These are phyloP conservation scores for Tetratostichococcus sp. DNA, from an alignment of 139 green algal species.

Conservation along the genomic window DNA sequence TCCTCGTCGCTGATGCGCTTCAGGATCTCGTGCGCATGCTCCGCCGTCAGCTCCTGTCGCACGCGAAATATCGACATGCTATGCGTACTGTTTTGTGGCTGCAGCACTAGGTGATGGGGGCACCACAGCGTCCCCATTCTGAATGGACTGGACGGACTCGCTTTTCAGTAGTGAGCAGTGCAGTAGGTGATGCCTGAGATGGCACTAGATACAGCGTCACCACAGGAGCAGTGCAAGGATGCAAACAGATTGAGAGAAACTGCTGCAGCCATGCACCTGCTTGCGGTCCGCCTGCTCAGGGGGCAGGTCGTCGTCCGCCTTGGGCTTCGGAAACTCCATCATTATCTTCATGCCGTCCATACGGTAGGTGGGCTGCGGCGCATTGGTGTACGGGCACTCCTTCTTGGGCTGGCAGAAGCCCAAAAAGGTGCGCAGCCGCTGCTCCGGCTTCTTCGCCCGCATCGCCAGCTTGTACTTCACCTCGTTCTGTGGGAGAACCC, in stretches of 20 bases:
- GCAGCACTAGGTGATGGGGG: too few relatives aligned
- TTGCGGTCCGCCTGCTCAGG: constrained; percentile 59
- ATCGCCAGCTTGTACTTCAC: constrained; percentile 64
- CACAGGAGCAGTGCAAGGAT: too few relatives aligned
- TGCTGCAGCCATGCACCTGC: constrained; percentile 29
- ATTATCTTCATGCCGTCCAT: constrained; percentile 71
- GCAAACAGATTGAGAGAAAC: background rate
- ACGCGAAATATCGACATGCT: too few relatives aligned
- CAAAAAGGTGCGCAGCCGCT: constrained; percentile 62
- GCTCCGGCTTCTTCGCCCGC: constrained; percentile 63
- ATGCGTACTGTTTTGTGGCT: background rate
- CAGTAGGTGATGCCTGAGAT: too few relatives aligned
- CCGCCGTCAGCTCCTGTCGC: constrained; percentile 77
- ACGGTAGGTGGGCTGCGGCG: constrained; percentile 81
- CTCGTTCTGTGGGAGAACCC: constrained; percentile 42
- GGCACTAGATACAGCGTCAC: too few relatives aligned
- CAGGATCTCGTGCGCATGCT: constrained; percentile 83
- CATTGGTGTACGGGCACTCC: constrained; percentile 57
- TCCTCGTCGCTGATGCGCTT: constrained; percentile 90
- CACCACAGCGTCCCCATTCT: too few relatives aligned
- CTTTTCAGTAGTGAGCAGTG: too few relatives aligned
- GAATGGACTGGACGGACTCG: too few relatives aligned
- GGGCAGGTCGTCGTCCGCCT: constrained; percentile 56
- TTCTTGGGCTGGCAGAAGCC: constrained; percentile 46
- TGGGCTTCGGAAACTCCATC: constrained; percentile 83